These are phyloP conservation scores for Euphorbia tirucalli DNA, from an alignment of 345 rosid genomes.

Conservation along the genomic window DNA sequence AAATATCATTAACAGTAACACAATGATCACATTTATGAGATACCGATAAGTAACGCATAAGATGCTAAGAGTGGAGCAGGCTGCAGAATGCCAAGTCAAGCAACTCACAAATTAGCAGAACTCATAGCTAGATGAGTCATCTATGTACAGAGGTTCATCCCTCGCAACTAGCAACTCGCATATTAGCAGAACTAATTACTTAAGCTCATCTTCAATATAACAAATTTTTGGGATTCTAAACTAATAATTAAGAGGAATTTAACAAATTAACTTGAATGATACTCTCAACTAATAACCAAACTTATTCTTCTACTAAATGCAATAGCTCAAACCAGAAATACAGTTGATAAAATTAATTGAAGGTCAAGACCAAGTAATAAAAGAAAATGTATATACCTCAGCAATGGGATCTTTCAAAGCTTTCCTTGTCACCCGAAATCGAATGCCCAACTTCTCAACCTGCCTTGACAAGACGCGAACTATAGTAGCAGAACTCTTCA, in stretches of 20 bases:
- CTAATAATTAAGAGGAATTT: not conserved
- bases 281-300: not conserved
- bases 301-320: not conserved
- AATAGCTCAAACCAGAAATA: not conserved
- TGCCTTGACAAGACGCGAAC: slow-evolving; percentile 73
- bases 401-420: slow-evolving; percentile 73
- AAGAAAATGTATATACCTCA: slow-evolving; percentile 45
- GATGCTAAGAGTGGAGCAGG: not conserved
- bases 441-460: slow-evolving; percentile 87
- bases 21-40: not conserved
- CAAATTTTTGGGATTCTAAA: not conserved
- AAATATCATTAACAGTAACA: too few relatives aligned
- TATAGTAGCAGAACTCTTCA: slow-evolving; percentile 56
- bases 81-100: not conserved
- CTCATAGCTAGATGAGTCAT: too few relatives aligned
- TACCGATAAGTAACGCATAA: too few relatives aligned
- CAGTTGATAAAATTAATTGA: too few relatives aligned
- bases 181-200: too few relatives aligned
- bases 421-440: slow-evolving; percentile 76
- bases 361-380: not conserved
- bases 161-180: not conserved
- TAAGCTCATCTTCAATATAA: not conserved
- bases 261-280: not conserved
- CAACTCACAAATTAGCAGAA: too few relatives aligned
- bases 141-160: not conserved